Evolutionary conservation across 805 yeast species (phyloP), one percentile per base, ranked within the genome.

Genomic region (Saccharomycopsis fibuligera): DNA sequence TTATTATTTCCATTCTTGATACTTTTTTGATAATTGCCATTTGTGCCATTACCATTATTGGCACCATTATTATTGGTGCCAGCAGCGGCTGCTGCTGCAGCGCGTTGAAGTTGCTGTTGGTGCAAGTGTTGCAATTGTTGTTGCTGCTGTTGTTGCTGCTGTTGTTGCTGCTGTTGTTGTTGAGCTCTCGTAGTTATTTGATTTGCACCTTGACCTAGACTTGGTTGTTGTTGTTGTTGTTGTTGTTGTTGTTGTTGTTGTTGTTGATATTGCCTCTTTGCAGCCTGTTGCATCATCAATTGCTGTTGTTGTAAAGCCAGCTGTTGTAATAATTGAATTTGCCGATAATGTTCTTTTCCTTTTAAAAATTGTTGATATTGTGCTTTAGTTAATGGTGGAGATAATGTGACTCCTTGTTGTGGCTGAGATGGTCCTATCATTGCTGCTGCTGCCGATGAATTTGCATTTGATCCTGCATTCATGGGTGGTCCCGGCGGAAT

Each of bases 321-420:
- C 19, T 39, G 42, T 14, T 22, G 29, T 25, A 10, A 6, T 12
- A 39, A 6, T 24, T 25, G 42, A 23, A 17, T 16, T 19, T 36
- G 22, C 21, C 24, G 9, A 5, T 5, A 14, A 10, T 33, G 40
- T 21, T 36, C 45, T 17, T 21, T 16, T 29, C 27, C 48, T 4
- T 44, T 44, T n/a, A 44, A n/a, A 14, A 44, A 21, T 12, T 44
- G 48, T 16, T 36, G 43, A 24, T 36, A 25, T 17, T 44, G 48
- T 14, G 48, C 48, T 24, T 44, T 44, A 1, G 48, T 44, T 14
- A 44, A 37, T 14, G 48, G 48, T 5, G 16, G 46, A 25, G 10
- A 40, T n/a, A n/a, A n/a, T n/a, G n/a, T n/a, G n/a, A n/a, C n/a
- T n/a, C n/a, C n/a, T 10, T 31, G 45, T 29, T 41, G 38, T 8